Evolutionary conservation across 371 early-diverging fungal species (phyloP), one percentile per base, ranked within the genome.

Genomic region (Rhizopus arrhizus): DNA sequence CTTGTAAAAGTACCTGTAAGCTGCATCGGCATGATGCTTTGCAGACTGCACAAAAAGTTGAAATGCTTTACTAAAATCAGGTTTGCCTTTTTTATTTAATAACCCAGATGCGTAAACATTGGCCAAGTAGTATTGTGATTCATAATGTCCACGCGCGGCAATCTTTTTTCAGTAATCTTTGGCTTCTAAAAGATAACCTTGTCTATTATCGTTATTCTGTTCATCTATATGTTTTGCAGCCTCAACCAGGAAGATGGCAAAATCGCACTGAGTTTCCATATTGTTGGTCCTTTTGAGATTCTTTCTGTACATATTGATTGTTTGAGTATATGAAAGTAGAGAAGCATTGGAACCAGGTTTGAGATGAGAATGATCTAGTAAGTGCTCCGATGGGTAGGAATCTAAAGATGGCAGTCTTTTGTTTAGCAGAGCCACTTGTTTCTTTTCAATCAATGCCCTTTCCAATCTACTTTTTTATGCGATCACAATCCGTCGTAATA

Each of bases 231-330:
- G 65, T 45, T 85, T 82, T 31, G 84, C 82, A 12, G 83, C 80
- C 33, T 85, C 83, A 3, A 88, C 82, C 58, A 89, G 73, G 55
- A 86, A 88, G 8, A 83, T 84, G 6, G 91, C 91, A 79, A 94
- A 92, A 56, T 90, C 90, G 36, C 89, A 84, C 69, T 89, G 91
- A 28, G 87, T 77, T 8, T 83, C 83, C 10, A 87, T 84, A 61
- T 91, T 90, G 40, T 86, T 86, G 45, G 87, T 87, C 68, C 85
- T 86, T 71, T 88, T 90, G 31, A 87, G 90, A 60, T 90, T 90
- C 60, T 89, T 85, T 35, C 91, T 73, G 64, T 90, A 91, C 78
- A 86, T 77, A 69, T 90, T 86, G 52, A 93, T 73, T 1, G 89
- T 86, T 57, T 87, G 84, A 28, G 84, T 84, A 49, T 86, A 81